phyloP scores from a whole-genome alignment of 805 yeast genomes.

The Saccharomycopsis guyanensis region DNA sequence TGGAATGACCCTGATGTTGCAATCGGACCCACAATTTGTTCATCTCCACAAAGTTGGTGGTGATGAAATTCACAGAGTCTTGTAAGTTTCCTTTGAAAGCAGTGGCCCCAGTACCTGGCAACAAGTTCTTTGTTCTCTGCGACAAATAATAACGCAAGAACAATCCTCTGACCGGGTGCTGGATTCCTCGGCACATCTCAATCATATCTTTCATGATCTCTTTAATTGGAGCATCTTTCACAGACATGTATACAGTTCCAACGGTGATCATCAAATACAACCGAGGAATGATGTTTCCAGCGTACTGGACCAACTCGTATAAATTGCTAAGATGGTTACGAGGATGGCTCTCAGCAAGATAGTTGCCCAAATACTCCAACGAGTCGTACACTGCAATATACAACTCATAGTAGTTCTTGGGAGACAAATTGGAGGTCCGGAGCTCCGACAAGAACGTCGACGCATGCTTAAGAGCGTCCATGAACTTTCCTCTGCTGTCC shows the following conservation, averaged over 20 bases:
- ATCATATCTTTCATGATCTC: constrained; percentile 94
- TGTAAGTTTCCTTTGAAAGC: constrained; percentile 32
- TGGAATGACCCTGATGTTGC: constrained; percentile 91
- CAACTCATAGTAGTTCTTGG: constrained; percentile 89
- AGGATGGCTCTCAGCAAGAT: constrained; percentile 60
- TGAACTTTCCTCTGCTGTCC: constrained; percentile 57
- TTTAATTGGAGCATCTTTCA: constrained; percentile 67
- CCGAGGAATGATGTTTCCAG: constrained; percentile 89
- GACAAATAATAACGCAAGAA: constrained; percentile 83
- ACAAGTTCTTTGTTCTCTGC: constrained; percentile 58
- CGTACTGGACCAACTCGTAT: constrained; percentile 91
- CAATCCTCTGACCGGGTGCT: constrained; percentile 87
- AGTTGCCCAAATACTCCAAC: constrained; percentile 56
- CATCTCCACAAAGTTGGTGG: constrained; percentile 92
- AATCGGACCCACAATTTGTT: constrained; percentile 95
- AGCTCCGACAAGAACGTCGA: constrained; percentile 75
- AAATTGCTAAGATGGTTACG: constrained; percentile 72
- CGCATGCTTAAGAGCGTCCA: constrained; percentile 86
- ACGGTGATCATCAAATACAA: constrained; percentile 91
- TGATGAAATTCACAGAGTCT: constrained; percentile 70
- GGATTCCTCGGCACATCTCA: constrained; percentile 96
- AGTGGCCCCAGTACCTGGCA: constrained; percentile 23
- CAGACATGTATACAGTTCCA: constrained; percentile 80
- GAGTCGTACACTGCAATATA: constrained; percentile 83
- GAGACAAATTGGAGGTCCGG: constrained; percentile 66